Base-by-base conservation (phyloP, 163 green algal genomes). In the Scenedesmus sp. region DNA sequence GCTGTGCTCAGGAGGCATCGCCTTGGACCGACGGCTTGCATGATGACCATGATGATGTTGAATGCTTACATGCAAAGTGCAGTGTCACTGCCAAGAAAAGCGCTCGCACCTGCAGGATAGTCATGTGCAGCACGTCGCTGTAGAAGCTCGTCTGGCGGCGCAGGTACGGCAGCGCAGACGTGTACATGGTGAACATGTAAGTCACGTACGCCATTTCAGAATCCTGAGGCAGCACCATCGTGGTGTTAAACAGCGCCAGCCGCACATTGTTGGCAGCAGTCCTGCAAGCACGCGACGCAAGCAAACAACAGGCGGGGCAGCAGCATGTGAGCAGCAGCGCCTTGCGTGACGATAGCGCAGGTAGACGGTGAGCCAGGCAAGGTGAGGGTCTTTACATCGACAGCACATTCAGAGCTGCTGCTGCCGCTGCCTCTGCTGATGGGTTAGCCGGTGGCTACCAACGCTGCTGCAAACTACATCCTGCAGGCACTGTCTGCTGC, bases 171-270 rank as follows among this genome's bases (percentile, higher is more conserved):
- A 92, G 82, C 8, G 83, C 3, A 56, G 83, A 90, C 6, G 66
- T 90, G 59, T 73, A 92, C 67, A 92, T 52, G 3, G 90, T 90
- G 83, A 90, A 87, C 90, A 92, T 92, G 82, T 86, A 91, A 0
- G 87, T 91, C 52, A 91, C 74, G 74, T 91, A 91, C 6, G 60
- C 54, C 79, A 92, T 92, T 52, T 92, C 88, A n/a, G 52, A 76
- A 20, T 91, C 88, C 59, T 84, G 81, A 8, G 81, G 81, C n/a
- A 92, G 52, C 59, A 92, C 79, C 88, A 92, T 56, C 9, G 88
- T 92, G 18, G 3, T 23, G 64, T 92, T 92, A 64, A 84, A 76
- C 46, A 88, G 46, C 13, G 88, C 88, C 79, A 88, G 81, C 9
- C 88, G 88, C n/a, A 87, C 83, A n/a, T 60, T 64, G n/a, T 92